Evolutionary conservation across 108 stramenopile species (phyloP).

Genomic region (Nitzschia sp.): DNA sequence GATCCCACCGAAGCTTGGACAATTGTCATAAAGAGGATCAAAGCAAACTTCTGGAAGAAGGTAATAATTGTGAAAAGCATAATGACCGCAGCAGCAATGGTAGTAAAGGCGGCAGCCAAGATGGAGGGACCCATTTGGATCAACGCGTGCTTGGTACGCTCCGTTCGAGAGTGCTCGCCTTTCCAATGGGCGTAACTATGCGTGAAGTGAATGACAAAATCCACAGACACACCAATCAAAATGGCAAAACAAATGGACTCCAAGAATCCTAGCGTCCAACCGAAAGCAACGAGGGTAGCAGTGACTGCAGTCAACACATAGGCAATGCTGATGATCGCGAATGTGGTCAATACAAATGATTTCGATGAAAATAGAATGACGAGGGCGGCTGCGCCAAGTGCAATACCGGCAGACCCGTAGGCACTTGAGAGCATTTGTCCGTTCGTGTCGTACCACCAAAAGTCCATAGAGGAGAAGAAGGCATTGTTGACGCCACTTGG

Average conservation of each 20-base stretch:
- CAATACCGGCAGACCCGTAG: constrained; percentile 41
- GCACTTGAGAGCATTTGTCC: constrained; percentile 38
- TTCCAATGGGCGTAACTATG: constrained; percentile 47
- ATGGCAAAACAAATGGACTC: constrained; percentile 61
- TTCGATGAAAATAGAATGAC: constrained; percentile 49
- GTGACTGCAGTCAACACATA: constrained; percentile 57
- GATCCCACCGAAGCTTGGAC: constrained; percentile 45
- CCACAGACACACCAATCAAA: constrained; percentile 55
- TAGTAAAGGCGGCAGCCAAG: constrained; percentile 50
- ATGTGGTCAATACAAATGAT: constrained; percentile 48
- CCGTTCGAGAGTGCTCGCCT: constrained; percentile 29
- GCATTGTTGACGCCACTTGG: constrained; percentile 31
- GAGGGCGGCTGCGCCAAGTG: constrained; percentile 38
- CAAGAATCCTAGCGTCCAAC: constrained; percentile 56
- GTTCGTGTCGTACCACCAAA: constrained; percentile 67
- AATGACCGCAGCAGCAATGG: constrained; percentile 43
- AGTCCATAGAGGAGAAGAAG: constrained; percentile 34
- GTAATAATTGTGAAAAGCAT: constrained; percentile 52
- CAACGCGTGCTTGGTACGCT: constrained; percentile 48
- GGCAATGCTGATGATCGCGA: constrained; percentile 39
- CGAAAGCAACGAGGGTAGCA: constrained; percentile 47
- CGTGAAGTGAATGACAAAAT: constrained; percentile 63
- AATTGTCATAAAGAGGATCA: constrained; percentile 57
- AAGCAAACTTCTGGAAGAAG: constrained; percentile 54
- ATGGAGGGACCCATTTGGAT: constrained; percentile 59